Base-by-base conservation (phyloP, 805 yeast species). In the Candida mattraensis region DNA sequence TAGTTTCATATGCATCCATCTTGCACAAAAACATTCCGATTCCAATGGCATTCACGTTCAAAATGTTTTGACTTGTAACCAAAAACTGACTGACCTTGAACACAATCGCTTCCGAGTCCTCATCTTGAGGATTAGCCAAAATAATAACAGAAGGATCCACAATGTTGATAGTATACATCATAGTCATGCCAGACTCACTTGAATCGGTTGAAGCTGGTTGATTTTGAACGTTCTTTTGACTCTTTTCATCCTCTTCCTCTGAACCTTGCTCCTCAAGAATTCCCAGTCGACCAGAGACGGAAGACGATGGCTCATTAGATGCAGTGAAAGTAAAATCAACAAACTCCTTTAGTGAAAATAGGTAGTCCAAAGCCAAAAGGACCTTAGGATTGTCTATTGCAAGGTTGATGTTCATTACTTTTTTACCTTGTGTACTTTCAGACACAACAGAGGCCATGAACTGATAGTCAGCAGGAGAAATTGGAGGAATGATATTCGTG, bases 1-100 rank as follows among this genome's bases (percentile, higher is more conserved):
- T 71, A 8, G 72, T 71, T n/a, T 80, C 81, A 33, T 69, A 71
- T 4, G 74, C 55, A 46, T 81, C 73, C 95, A 93, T 88, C 16
- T 68, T 71, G 30, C 88, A 77, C 40, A 93, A 63, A 52, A 85
- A 93, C 82, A 93, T 78, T 2, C 98, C 97, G 34, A 88, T 76
- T 40, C 83, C 86, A 45, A 80, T 74, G 0, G 86, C 81, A 18
- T 85, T 77, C 5, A 88, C 54, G 0, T 91, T 73, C 0, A 74
- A 60, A 3, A 82, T 76, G 38, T 78, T 76, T 51, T 83, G 88
- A 40, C 83, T 77, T 0, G 91, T 73, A 3, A 86, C 54, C 28
- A 82, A 63, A 3, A 88, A 60, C 52, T 89, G 96, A 40, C 83
- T 94, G 10, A 88, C 78, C 51, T 86, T 85, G 64, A 93, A 83